Evolutionary conservation across 1,284 basidiomycete species (phyloP), one percentile per base, ranked within the genome.

Genomic region (Trichosporon asahii): DNA sequence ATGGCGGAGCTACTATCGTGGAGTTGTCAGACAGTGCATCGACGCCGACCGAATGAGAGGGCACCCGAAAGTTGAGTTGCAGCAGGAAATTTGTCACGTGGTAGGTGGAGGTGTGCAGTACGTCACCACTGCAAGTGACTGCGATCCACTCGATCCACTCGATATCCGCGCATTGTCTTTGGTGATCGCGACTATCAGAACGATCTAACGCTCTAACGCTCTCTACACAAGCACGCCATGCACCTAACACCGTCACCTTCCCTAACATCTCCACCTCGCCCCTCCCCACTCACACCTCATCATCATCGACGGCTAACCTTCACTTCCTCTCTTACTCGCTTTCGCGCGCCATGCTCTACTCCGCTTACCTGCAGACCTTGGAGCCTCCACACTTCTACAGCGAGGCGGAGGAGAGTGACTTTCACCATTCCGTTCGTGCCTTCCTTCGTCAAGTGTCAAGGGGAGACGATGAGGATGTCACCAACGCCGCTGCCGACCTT

Each of bases 1-100:
- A 77, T 77, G 15, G 70, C 33, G 64, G 27, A 21, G 29, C 33
- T 8, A 27, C 23, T 44, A 8, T 3, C 14, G 66, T 40, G 35
- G 33, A 60, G 49, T 53, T 23, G 49, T 9, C 21, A 23, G 21
- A 53, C 21, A 11, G 7, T 25, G 23, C 21, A 53, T 18, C 15
- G 44, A 18, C 49, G 49, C 21, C 49, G 6, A n/a, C 21, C 11
- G 37, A 21, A 29, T 9, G 66, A 14, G 49, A 27, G 35, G 40
- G 35, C 23, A 27, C 18, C 8, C 33, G 33, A 64, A 64, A 35
- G 61, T 64, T 9, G 12, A 18, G 35, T 37, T 37, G 11, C 33
- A 18, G 15, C 7, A 29, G 33, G 57, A 46, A 21, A 31, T 40
- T 27, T 18, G 23, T 25, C 66, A 23, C 53, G 53, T 40, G 66